phyloP scores from a whole-genome alignment of 2,329 filamentous ascomycete species.

The Exophiala sp. region DNA sequence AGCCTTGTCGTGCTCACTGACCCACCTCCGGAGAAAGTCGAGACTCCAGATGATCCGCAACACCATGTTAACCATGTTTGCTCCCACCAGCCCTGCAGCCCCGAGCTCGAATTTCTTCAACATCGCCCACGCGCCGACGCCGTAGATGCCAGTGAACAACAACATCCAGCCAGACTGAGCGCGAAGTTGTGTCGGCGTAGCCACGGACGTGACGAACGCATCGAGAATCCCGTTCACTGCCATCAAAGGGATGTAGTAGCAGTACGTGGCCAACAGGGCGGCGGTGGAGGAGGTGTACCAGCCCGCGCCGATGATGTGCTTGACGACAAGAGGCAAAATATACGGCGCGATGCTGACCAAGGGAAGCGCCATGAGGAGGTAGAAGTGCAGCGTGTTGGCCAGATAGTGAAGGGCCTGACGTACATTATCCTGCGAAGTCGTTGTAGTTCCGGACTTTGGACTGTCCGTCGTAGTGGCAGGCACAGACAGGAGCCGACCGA shows the following conservation, averaged over 20 bases:
- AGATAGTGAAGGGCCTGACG: slow-evolving; percentile 34
- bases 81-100: slow-evolving; percentile 75
- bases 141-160: slow-evolving; percentile 74
- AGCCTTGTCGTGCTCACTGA: background rate
- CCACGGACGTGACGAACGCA: slow-evolving; percentile 86
- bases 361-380: slow-evolving; percentile 68
- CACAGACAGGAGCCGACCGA: slow-evolving; percentile 67
- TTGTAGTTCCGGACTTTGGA: background rate
- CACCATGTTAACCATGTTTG: slow-evolving; percentile 86
- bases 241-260: slow-evolving; percentile 88
- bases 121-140: slow-evolving; percentile 54
- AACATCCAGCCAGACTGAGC: slow-evolving; percentile 81
- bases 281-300: slow-evolving; percentile 76
- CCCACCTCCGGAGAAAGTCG: slow-evolving; percentile 58
- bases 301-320: slow-evolving; percentile 68
- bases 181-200: slow-evolving; percentile 70
- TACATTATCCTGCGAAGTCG: background rate
- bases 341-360: slow-evolving; percentile 69
- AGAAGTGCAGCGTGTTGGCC: slow-evolving; percentile 62
- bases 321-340: slow-evolving; percentile 69
- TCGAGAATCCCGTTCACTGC: slow-evolving; percentile 90
- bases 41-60: slow-evolving; percentile 79
- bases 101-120: slow-evolving; percentile 67
- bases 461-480: background rate
- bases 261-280: slow-evolving; percentile 72